Base-by-base conservation (phyloP, 108 stramenopile genomes). In the Nitzschia sp. region DNA sequence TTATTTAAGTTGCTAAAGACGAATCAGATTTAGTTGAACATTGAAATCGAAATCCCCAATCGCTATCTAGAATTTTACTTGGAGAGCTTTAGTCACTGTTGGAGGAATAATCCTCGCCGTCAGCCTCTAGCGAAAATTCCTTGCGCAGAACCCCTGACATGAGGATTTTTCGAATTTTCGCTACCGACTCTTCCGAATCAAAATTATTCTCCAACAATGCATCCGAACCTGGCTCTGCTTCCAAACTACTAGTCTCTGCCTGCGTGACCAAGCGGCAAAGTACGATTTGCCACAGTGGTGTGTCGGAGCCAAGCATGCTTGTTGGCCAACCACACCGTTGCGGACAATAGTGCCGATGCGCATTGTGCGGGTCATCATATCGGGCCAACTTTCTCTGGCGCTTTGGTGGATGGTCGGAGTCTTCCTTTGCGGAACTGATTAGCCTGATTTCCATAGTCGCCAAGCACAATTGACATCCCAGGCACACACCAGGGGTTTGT, bases 1-100 rank as follows among this genome's bases (percentile, higher is more conserved):
- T 76, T 98, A 21, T 98, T 97, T 65, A 91, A 93, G 62, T 62
- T 95, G 38, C 73, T 97, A 26, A 91, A 92, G 28, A 59, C 54
- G 15, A 66, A 55, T 26, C 48, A 67, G 42, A 30, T 51, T 24
- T 65, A 65, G 25, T 19, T 15, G 11, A 9, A 9, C 38, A 6
- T 13, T 42, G 6, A 6, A 42, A 42, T 6, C 38, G 38, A 42
- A 9, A 6, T 13, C 13, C 6, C 13, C 9, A 42, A 13, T 9
- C 13, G 13, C 13, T 42, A 42, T 42, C 38, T 6, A 6, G 9
- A 42, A 42, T n/a, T n/a, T n/a, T n/a, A n/a, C n/a, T n/a, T n/a
- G n/a, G n/a, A n/a, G n/a, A n/a, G n/a, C n/a, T n/a, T n/a, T 58
- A 17, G 19, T 58, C 23, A n/a, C 21, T n/a, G 23, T 24, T n/a